phyloP scores from a whole-genome alignment of 805 yeast genomes.

The Huiozyma naganishii region DNA sequence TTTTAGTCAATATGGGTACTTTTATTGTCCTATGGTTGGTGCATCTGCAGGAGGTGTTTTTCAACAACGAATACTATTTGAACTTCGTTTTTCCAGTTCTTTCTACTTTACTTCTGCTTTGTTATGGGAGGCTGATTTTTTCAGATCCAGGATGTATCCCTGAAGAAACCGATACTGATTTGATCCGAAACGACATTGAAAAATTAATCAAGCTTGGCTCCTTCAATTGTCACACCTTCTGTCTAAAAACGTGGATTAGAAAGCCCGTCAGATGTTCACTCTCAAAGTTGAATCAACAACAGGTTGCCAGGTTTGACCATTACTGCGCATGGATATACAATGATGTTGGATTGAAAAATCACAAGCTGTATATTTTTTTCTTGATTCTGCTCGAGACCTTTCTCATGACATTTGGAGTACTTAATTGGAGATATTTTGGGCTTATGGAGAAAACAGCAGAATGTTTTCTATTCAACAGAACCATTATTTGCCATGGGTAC shows the following conservation, averaged over 20 bases:
- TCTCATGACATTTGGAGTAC: neutral
- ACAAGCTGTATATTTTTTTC: slow-evolving; percentile 59
- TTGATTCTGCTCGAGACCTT: slow-evolving; percentile 16
- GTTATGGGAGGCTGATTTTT: slow-evolving; percentile 40
- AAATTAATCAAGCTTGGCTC: slow-evolving; percentile 48
- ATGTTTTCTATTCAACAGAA: neutral
- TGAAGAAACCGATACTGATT: slow-evolving; percentile 37
- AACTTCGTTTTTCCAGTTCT: neutral
- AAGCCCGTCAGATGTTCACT: slow-evolving; percentile 74
- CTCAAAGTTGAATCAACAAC: slow-evolving; percentile 43
- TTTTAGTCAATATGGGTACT: slow-evolving; percentile 63
- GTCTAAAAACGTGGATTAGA: slow-evolving; percentile 61
- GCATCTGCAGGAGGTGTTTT: slow-evolving; percentile 35
- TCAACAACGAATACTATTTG: neutral
- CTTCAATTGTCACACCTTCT: slow-evolving; percentile 68
- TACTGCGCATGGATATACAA: slow-evolving; percentile 92
- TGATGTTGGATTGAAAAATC: slow-evolving; percentile 80
- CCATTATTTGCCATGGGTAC: neutral
- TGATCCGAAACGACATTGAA: slow-evolving; percentile 36
- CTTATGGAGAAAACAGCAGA: neutral
- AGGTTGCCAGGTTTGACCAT: slow-evolving; percentile 82
- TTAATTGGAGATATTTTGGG: neutral
- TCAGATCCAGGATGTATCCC: slow-evolving; percentile 80
- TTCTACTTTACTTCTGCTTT: neutral
- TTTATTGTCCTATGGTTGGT: slow-evolving; percentile 44